These are phyloP conservation scores for Lasiodiplodia sp. DNA, from an alignment of 2,329 filamentous ascomycete species.

Conservation along the genomic window DNA sequence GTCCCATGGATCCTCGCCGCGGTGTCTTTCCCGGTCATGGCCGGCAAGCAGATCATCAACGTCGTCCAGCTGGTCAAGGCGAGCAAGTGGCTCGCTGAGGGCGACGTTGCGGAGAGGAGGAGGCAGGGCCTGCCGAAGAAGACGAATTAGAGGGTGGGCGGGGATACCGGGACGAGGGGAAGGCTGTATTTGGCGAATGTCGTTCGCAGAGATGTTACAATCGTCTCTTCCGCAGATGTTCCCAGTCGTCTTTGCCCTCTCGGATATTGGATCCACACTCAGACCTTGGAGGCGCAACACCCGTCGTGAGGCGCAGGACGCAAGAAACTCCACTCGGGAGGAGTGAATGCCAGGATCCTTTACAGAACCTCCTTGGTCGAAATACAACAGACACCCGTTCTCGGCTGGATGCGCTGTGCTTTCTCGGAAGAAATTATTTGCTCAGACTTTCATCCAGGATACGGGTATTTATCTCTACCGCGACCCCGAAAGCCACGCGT, in stretches of 20 bases:
- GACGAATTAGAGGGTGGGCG: conserved; percentile 33
- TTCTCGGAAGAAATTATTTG: background rate
- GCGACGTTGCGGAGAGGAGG: conserved; percentile 74
- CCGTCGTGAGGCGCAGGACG: background rate
- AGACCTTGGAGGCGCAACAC: background rate
- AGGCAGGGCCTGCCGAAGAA: conserved; percentile 49
- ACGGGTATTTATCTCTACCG: background rate
- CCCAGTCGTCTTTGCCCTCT: background rate
- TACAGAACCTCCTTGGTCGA: background rate
- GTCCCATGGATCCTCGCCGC: conserved; percentile 81
- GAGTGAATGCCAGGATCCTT: background rate
- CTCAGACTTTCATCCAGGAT: background rate
- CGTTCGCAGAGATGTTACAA: too few relatives aligned
- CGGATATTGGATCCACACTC: background rate
- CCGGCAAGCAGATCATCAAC: conserved; percentile 91
- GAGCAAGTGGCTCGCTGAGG: conserved; percentile 88
- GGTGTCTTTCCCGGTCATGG: conserved; percentile 86
- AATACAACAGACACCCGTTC: background rate
- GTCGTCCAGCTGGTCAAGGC: conserved; percentile 93
- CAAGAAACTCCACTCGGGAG: background rate
- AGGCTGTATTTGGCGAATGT: background rate
- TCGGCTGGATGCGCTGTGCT: background rate
- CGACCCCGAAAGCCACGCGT: background rate
- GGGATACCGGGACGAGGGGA: too few relatives aligned
- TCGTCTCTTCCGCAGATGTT: too few relatives aligned